Percentiles rank a stretch among this genome's conserved stretches.
phyloP scores from a whole-genome alignment of 495 filamentous ascomycete species.

The Arthonia radiata region DNA sequence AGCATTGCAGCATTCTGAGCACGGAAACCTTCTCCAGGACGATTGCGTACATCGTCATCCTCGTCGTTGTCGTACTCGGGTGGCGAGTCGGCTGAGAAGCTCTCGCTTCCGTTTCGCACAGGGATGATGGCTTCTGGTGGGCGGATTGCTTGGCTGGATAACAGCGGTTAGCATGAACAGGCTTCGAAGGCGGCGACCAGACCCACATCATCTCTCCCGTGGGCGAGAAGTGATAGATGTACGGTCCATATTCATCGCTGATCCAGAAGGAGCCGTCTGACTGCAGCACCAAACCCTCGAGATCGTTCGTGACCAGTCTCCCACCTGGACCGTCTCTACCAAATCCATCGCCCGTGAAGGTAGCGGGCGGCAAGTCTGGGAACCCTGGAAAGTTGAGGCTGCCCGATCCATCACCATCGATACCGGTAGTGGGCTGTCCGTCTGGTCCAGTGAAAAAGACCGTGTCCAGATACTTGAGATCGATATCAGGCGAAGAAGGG shows the following conservation, averaged over 20 bases:
- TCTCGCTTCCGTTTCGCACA: conserved; percentile 30
- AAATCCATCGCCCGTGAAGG: conserved; percentile 50
- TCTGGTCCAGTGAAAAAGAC: conserved; percentile 42
- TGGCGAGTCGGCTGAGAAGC: conserved; percentile 34
- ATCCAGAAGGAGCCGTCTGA: conserved; percentile 47
- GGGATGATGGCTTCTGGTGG: conserved; percentile 46
- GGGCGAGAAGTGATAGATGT: conserved; percentile 47
- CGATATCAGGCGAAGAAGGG: conserved; percentile 38
- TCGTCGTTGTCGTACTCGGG: conserved; percentile 30
- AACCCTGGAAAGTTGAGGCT: conserved; percentile 29
- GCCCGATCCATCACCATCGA: conserved; percentile 38
- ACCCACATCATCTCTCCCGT: no score
- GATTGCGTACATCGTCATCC: no score
- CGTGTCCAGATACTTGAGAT: conserved; percentile 39
- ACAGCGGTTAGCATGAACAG: no score
- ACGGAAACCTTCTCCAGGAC: no score
- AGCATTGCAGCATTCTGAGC: no score
- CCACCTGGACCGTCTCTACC: conserved; percentile 35
- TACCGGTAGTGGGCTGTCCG: conserved; percentile 42
- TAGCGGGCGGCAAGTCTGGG: conserved; percentile 38
- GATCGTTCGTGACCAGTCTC: conserved; percentile 35
- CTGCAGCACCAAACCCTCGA: conserved; percentile 42
- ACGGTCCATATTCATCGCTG: conserved; percentile 60
- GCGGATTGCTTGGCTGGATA: conserved; percentile 34
- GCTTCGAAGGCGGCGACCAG: no score